phyloP scores from a whole-genome alignment of 2,329 filamentous ascomycete genomes.

The Fusarium bactridioides region DNA sequence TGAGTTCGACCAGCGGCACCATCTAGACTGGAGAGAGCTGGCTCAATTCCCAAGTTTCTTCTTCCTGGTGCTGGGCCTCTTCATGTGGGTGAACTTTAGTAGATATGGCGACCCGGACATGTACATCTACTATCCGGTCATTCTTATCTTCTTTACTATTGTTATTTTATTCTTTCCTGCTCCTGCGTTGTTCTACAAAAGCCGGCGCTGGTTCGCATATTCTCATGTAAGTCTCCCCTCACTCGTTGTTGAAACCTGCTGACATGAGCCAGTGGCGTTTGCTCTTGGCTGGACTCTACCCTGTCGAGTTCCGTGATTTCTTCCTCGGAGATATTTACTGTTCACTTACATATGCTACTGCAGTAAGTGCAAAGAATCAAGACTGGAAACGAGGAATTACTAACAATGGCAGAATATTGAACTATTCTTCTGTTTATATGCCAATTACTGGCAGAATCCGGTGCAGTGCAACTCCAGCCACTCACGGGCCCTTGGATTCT shows the following conservation, averaged over 20 bases:
- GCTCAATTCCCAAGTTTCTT: slow-evolving; percentile 88
- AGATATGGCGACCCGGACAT: slow-evolving; percentile 70
- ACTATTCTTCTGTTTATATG: slow-evolving; percentile 94
- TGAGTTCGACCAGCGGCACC: slow-evolving; percentile 88
- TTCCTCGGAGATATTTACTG: slow-evolving; percentile 98
- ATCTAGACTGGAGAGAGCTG: slow-evolving; percentile 89
- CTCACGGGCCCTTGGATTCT: slow-evolving; percentile 85
- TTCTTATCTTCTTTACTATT: slow-evolving; percentile 75
- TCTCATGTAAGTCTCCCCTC: slow-evolving; percentile 73
- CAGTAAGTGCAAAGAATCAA: slow-evolving; percentile 63
- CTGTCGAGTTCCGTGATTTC: slow-evolving; percentile 96
- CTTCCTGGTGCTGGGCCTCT: slow-evolving; percentile 77
- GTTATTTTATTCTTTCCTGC: slow-evolving; percentile 78
- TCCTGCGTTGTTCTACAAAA: slow-evolving; percentile 76
- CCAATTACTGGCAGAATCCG: slow-evolving; percentile 77
- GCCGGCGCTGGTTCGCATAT: slow-evolving; percentile 85
- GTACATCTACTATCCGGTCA: slow-evolving; percentile 86
- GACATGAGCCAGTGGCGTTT: slow-evolving; percentile 74
- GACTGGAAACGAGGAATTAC: neutral
- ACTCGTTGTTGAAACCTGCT: neutral
- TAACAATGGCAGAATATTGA: slow-evolving; percentile 74
- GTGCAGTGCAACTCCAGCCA: slow-evolving; percentile 83
- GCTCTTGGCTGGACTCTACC: slow-evolving; percentile 83
- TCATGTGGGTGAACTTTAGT: slow-evolving; percentile 90
- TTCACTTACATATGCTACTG: slow-evolving; percentile 88